Evolutionary conservation across 2,329 filamentous ascomycete genomes (phyloP).

Genomic region (Aspergillus ibericus): DNA sequence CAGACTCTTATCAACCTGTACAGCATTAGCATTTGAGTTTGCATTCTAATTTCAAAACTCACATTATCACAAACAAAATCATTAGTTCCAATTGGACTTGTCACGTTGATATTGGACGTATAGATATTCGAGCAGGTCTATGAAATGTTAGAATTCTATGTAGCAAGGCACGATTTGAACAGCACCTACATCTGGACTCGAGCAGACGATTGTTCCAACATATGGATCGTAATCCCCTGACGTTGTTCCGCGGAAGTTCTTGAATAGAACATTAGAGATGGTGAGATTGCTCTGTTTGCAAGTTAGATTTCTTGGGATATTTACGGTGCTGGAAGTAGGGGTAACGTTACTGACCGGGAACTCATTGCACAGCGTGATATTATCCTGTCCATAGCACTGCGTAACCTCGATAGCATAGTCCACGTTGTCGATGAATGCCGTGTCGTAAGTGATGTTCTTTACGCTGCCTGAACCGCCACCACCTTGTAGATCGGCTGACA

Average conservation of each 20-base stretch:
- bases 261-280: conserved; percentile 58
- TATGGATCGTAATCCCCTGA: conserved; percentile 46
- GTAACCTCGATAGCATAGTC: conserved; percentile 65
- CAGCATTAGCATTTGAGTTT: not conserved
- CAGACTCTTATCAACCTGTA: conserved; percentile 31
- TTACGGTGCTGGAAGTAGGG: not conserved
- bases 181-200: conserved; percentile 48
- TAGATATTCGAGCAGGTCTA: conserved; percentile 50
- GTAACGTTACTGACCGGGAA: conserved; percentile 47
- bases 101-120: conserved; percentile 48
- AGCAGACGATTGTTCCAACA: conserved; percentile 52
- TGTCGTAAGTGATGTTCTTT: conserved; percentile 66
- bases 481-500: conserved; percentile 63
- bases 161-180: not conserved
- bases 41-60: conserved; percentile 8
- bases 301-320: not conserved
- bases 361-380: conserved; percentile 61
- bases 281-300: conserved; percentile 45
- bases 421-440: conserved; percentile 61
- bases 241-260: conserved; percentile 58
- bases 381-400: conserved; percentile 66
- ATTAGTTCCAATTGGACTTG: conserved; percentile 48
- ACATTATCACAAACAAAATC: conserved; percentile 49
- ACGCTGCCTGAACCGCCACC: conserved; percentile 65
- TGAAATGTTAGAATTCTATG: not conserved